Base-by-base conservation (phyloP, 306 rosid genomes). In the Chamaecrista fasciculata region DNA sequence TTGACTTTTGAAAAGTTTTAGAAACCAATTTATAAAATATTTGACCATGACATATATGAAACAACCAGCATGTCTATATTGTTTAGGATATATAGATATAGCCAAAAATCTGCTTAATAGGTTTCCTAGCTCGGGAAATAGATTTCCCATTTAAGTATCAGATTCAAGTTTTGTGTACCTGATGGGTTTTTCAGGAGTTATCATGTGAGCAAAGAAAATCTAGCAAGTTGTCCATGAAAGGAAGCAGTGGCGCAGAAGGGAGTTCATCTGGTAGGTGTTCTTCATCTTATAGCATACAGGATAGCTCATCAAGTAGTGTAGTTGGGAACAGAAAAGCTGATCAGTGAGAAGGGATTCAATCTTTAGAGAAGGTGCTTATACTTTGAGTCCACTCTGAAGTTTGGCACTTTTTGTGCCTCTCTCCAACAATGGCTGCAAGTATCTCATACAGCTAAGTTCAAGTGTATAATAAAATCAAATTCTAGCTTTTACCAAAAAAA, bases 211-310 rank as follows among this genome's bases (percentile, higher is more conserved):
- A 65, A 15, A 76, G 78, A 75, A 83, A 82, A 44, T 63, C 81
- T 31, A 83, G 79, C 65, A 82, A 70, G 74, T 63, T 82, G 24
- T 37, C 61, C 23, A 69, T 78, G 78, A 80, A 69, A 79, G 90
- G 83, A 75, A 77, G 20, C 64, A 81, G 33, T 56, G 69, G 43
- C 73, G 51, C 80, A 10, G 91, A 76, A 71, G 86, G 50, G 70
- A 84, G 81, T 79, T 92, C 89, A 25, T 84, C 89, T 67, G 87
- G 88, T 57, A 78, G 89, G 86, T 84, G 87, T 58, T 86, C 88
- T 65, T 89, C 90, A 1, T 78, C 95, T 50, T 77, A 76, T 52
- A 87, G 92, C 14, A 53, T 83, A 67, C 92, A 87, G 70, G 92
- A 81, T 74, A 89, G 96, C 83, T 87, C 95, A 42, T 87, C 87